Percentiles rank a stretch among this genome's conserved stretches.
Conservation (phyloP, 176 grass and related monocot genomes). For the Avena insularis region DNA sequence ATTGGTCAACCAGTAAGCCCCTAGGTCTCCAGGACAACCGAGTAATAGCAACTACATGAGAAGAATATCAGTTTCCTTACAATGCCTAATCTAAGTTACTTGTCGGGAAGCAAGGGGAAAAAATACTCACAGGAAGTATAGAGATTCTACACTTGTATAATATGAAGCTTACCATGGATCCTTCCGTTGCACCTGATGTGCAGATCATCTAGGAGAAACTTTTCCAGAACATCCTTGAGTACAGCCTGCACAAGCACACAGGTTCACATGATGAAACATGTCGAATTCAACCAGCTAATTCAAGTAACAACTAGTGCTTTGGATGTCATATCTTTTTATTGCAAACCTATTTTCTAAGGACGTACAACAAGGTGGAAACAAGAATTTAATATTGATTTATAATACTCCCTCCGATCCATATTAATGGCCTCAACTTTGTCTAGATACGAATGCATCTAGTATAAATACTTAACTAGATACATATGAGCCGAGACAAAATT, state of each 20-base stretch:
- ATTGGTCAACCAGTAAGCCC: constrained; percentile 92
- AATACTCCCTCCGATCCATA: too few species aligned
- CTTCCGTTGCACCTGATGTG: constrained; percentile 87
- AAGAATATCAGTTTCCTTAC: constrained; percentile 44
- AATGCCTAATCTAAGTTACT: neutral
- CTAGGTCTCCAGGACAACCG: constrained; percentile 85
- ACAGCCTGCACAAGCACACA: constrained; percentile 64
- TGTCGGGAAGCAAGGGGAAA: neutral
- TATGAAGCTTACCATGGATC: constrained; percentile 65
- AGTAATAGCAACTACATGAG: constrained; percentile 81
- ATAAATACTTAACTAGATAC: too few species aligned
- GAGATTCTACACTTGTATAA: neutral
- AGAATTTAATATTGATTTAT: constrained; percentile 9
- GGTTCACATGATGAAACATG: constrained; percentile 23
- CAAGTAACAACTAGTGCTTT: constrained; percentile 13
- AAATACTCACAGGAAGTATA: neutral
- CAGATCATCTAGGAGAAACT: constrained; percentile 92
- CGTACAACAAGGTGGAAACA: neutral
- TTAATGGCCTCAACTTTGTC: too few species aligned
- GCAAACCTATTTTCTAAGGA: too few species aligned
- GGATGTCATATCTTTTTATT: neutral
- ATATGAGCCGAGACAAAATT: too few species aligned
- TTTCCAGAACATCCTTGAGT: constrained; percentile 74
- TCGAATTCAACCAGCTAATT: constrained; percentile 22
- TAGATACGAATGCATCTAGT: too few species aligned